Evolutionary conservation across 805 yeast species (phyloP), one percentile per base, ranked within the genome.

Genomic region (Wickerhamomyces rabaulensis): DNA sequence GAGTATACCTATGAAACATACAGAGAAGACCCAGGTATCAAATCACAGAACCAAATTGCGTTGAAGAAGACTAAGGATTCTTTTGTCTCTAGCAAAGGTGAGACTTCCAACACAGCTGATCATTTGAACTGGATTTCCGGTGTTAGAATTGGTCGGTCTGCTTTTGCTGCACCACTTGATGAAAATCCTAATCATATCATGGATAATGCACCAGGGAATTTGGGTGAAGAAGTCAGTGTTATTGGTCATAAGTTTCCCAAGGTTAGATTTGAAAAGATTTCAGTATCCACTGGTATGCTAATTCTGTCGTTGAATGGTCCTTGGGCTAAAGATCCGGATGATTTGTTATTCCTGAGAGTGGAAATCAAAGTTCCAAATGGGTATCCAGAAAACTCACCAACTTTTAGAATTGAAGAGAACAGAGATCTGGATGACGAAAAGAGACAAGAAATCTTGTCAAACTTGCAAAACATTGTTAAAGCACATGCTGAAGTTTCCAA

Each of bases 71-170:
- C 64, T 4, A 71, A 61, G 53, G 75, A 69, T 47, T 65, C 61
- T 22, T 62, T 68, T 45, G 74, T 72, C 6, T 63, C 73, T 0
- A 67, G 64, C 19, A 65, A 71, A 16, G 74, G 73, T 5, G 60
- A 58, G 19, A 47, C 53, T 4, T 52, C 45, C 7, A 71, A 68
- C 47, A 76, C 77, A 46, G 61, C 78, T 26, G 81, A 84, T 54
- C 95, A 88, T 59, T 68, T 92, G 50, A 82, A 85, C 52, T 92
- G 98, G 98, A 82, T 95, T 35, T 83, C 97, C 0, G 97, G 98
- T 43, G 95, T 92, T 8, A 73, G 90, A 47, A 79, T 92, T 58
- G 59, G 59, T 13, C 43, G 62, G 44, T 54, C 64, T 5, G 63
- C 63, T 9, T 60, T 58, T 43, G 56, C 60, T 1, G 58, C 60